A percentile compares a stretch with the other conserved stretches of the same genome.
Evolutionary conservation across 139 green algal species (phyloP).

Genomic region (Trebouxia sp.): DNA sequence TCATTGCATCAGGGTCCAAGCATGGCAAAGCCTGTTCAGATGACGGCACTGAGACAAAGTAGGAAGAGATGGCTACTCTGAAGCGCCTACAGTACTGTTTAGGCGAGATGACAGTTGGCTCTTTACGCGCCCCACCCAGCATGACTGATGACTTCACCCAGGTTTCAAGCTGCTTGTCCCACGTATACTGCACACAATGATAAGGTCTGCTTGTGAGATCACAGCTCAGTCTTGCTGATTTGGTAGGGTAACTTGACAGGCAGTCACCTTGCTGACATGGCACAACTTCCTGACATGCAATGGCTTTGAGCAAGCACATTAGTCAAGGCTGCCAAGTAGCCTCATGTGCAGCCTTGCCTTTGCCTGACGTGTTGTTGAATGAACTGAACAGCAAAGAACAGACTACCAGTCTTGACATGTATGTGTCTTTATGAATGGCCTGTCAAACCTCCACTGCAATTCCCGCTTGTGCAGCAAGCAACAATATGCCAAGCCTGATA

Average conservation of each 20-base stretch:
- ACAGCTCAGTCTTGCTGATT: no score
- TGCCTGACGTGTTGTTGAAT: not conserved
- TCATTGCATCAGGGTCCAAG: constrained; percentile 16
- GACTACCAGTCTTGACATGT: no score
- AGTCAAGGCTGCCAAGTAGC: not conserved
- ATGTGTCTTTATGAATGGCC: no score
- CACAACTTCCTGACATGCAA: no score
- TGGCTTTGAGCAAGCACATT: no score
- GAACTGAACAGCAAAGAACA: not conserved
- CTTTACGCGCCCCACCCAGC: constrained; percentile 71
- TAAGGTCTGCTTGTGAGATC: not conserved
- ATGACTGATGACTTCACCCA: constrained; percentile 95
- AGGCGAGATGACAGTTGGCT: constrained; percentile 94
- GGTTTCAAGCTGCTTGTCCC: constrained; percentile 97
- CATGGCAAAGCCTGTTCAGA: constrained; percentile 6
- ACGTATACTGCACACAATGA: constrained; percentile 85
- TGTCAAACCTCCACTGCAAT: no score
- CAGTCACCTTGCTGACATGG: no score
- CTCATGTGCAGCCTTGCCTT: not conserved
- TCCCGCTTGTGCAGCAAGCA: no score
- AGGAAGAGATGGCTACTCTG: constrained; percentile 57
- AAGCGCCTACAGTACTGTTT: constrained; percentile 94
- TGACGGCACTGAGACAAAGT: constrained; percentile 82
- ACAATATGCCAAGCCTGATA: no score
- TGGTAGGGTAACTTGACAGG: no score